Conservation (phyloP, 139 green algal species). For the Trebouxia sp. region DNA sequence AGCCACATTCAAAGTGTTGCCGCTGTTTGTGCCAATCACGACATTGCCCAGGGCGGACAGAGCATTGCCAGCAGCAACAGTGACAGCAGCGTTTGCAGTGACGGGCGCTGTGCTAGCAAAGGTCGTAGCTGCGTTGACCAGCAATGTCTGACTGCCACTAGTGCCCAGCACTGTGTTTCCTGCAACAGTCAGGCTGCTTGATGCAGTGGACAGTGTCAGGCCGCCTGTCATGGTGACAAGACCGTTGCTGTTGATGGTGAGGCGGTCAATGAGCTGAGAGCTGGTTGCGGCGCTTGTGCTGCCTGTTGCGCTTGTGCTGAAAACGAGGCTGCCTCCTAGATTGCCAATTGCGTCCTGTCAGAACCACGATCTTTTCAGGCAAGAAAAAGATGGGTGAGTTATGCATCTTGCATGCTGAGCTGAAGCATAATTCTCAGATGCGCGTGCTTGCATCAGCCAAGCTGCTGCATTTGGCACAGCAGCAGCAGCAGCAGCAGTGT, state of each 20-base stretch:
- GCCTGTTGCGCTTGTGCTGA: constrained; percentile 11
- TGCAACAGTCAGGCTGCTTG: not conserved
- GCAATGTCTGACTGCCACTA: not conserved
- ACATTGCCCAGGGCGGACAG: not conserved
- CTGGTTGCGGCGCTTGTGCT: not conserved
- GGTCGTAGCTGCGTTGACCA: not conserved
- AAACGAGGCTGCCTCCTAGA: not conserved
- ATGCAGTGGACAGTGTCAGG: not conserved
- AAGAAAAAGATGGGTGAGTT: not conserved
- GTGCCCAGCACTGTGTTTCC: not conserved
- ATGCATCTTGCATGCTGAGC: too few relatives aligned
- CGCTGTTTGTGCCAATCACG: not conserved
- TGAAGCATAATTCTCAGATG: too few relatives aligned
- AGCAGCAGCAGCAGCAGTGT: too few relatives aligned
- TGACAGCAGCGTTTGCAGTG: constrained; percentile 7
- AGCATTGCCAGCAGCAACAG: not conserved
- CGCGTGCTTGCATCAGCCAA: not conserved
- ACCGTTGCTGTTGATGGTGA: not conserved
- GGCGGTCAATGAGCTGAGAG: not conserved
- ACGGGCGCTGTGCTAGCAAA: not conserved
- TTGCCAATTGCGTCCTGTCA: not conserved
- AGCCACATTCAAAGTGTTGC: not conserved
- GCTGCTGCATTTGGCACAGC: not conserved
- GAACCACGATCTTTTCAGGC: not conserved
- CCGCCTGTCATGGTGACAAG: not conserved